phyloP scores from a whole-genome alignment of 2,329 filamentous ascomycete genomes.

The Colletotrichum liriopes region DNA sequence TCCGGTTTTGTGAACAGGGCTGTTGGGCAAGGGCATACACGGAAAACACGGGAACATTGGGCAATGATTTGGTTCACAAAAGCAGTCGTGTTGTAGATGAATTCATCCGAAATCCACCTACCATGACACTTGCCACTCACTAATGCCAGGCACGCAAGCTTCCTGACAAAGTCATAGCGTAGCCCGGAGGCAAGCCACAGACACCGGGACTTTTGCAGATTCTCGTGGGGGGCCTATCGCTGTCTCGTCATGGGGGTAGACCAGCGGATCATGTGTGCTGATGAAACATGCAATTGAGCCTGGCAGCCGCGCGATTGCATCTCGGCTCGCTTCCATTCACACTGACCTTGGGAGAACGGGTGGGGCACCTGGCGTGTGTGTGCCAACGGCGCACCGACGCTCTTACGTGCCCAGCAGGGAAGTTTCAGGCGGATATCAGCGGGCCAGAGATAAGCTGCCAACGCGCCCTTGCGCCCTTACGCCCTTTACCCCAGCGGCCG shows the following conservation, averaged over 20 bases:
- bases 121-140: background rate
- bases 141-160: background rate
- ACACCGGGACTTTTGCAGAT: background rate
- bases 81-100: constrained; percentile 24
- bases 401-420: constrained; percentile 23
- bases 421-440: constrained; percentile 43
- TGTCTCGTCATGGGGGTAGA: background rate
- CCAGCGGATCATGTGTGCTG: background rate
- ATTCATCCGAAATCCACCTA: background rate
- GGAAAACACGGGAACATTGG: constrained; percentile 1
- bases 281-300: constrained; percentile 6
- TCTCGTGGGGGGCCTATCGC: no score
- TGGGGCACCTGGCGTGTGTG: background rate
- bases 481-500: constrained; percentile 38
- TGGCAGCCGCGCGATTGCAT: constrained; percentile 5
- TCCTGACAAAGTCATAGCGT: background rate
- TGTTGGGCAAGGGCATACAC: background rate
- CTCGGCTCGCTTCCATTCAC: constrained; percentile 2
- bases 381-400: constrained; percentile 7
- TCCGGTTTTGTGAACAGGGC: constrained; percentile 18
- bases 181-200: background rate
- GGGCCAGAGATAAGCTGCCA: constrained; percentile 35
- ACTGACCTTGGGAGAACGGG: background rate
- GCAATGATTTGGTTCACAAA: constrained; percentile 19
- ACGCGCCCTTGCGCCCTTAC: constrained; percentile 30